Evolutionary conservation across 306 rosid species (phyloP), one percentile per base, ranked within the genome.

Genomic region (Castanopsis chinensis): DNA sequence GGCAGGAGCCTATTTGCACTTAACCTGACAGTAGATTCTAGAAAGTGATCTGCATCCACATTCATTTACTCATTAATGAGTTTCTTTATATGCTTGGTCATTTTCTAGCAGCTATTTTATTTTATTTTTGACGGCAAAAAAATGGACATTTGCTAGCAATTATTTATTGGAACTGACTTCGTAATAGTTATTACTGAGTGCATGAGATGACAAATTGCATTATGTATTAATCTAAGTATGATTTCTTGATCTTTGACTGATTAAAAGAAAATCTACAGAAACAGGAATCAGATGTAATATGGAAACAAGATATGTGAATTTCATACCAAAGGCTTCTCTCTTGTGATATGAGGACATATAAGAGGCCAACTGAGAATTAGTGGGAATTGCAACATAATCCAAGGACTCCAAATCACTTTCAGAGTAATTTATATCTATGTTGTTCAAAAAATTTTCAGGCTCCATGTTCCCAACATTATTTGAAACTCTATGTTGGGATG

Each of bases 311-410:
- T 51, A 53, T 63, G 76, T 21, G 53, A 59, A 67, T 74, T 74
- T 74, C 91, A 9, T 88, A 93, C 97, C 98, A 52, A 91, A 93
- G 75, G 98, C 92, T 84, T 93, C 94, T 81, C 98, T 87, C 84
- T 84, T 88, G 76, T 93, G 96, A 76, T 93, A 86, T 0, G 97
- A 88, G 41, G 97, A 87, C 88, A 91, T 72, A 72, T 85, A 80
- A 12, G 96, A 84, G 83, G 87, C 88, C 71, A 87, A 69, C 35
- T 87, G 97, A 32, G 90, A 83, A 77, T 83, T 85, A 0, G 85
- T 61, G 45, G 91, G 85, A 86, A 85, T 57, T 6, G 86, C 75
- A 43, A 72, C 82, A 18, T 78, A 81, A 74, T 93, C 94, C 76
- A 83, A 4, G 0, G 97, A 87, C 76, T 91, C 96, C 72, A 89